Base-by-base conservation (phyloP, 371 early-diverging fungal species). In the Circinella minor region DNA sequence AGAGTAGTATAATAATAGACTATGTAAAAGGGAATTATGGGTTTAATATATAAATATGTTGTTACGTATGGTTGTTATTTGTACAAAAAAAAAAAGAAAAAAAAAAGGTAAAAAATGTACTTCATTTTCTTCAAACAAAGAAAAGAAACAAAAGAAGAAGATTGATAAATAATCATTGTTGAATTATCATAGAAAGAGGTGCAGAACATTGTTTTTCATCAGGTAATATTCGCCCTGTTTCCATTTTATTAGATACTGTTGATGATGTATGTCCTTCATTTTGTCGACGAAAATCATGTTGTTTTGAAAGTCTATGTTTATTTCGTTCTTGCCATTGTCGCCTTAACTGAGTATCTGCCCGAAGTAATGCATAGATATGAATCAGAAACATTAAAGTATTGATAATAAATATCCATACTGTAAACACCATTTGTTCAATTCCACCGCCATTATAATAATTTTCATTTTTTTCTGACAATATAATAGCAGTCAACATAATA, bases 401-500 rank as follows among this genome's bases (percentile, higher is more conserved):
- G 27, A 60, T 60, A 17, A 60, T 38, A 38, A 60, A 60, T 8
- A 60, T 60, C 60, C 60, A 60, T 15, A 60, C 38, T 34, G 60
- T 60, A 60, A 60, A 60, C 7, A 60, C 60, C n/a, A 60, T 14
- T 20, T 60, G 60, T 20, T 60, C 60, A 17, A 60, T 7, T 15
- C 60, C 60, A 34, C 60, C 60, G 27, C 38, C 38, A 15, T 34
- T 60, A 20, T 60, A 60, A 4, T 60, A 60, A 60, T 60, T 27
- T 60, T 60, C 60, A 17, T 60, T 60, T 36, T 60, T 60, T 15
- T 60, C 60, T 7, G 60, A 60, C 17, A 60, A 60, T 8, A 60
- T 34, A 20, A 60, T 60, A 20, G 60, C 60, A 5, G 60, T 60
- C 4, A 60, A 27, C 60, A 60, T 60, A 38, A 60, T 38, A 4